These are phyloP conservation scores for Eucalyptus albens DNA, from an alignment of 345 rosid genomes.

Conservation along the genomic window DNA sequence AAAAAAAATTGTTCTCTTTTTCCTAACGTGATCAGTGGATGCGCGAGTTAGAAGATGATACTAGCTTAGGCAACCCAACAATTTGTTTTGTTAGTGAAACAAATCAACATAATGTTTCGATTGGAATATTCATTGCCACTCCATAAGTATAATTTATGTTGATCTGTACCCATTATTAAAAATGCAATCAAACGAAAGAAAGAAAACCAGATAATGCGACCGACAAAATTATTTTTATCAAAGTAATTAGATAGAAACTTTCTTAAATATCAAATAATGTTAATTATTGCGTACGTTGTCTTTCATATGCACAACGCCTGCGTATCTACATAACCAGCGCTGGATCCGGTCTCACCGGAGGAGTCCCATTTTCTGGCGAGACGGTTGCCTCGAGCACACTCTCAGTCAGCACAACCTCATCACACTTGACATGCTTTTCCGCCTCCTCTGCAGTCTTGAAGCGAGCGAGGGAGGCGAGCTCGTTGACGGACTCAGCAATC, in stretches of 20 bases:
- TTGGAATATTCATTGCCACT: neutral
- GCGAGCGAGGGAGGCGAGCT: constrained; percentile 38
- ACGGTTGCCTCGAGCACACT: neutral
- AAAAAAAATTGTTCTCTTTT: neutral
- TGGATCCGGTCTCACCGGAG: neutral
- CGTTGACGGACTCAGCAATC: constrained; percentile 35
- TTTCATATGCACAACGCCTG: neutral
- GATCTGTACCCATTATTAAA: neutral
- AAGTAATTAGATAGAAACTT: neutral
- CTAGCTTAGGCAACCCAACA: neutral
- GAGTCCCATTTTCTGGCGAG: neutral
- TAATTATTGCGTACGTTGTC: neutral
- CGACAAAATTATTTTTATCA: neutral
- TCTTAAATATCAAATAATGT: neutral
- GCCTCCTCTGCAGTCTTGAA: constrained; percentile 3
- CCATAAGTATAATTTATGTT: neutral
- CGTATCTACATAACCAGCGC: neutral
- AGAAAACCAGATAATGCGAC: neutral
- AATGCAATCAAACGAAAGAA: neutral
- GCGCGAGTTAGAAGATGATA: neutral
- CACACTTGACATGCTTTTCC: neutral
- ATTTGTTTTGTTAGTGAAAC: neutral
- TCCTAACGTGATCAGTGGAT: neutral
- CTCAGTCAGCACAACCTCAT: neutral
- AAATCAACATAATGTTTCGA: neutral